Percentiles rank a stretch among this genome's conserved stretches.
Evolutionary conservation across 257 asterid genomes (phyloP).

Genomic region (Fraxinus pennsylvanica): DNA sequence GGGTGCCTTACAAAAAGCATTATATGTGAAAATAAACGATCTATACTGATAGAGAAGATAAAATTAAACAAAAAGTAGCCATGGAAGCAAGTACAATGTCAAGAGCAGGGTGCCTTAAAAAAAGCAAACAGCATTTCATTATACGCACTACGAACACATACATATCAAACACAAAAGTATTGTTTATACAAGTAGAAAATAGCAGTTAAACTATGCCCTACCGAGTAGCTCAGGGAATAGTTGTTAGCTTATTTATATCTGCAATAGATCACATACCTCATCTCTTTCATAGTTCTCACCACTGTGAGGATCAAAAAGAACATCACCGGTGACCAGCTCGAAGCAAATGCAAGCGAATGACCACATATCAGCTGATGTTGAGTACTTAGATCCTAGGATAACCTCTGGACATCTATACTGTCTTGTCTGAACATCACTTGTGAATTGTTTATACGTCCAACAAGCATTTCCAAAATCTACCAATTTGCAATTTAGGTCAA

Average conservation of each 20-base stretch:
- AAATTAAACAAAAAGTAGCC: slow-evolving; percentile 4
- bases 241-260: background rate
- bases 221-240: slow-evolving; percentile 9
- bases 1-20: background rate
- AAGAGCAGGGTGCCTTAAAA: background rate
- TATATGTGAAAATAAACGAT: too few relatives aligned
- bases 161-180: background rate
- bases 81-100: slow-evolving; percentile 1
- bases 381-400: slow-evolving; percentile 84
- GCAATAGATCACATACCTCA: slow-evolving; percentile 55
- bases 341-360: slow-evolving; percentile 98
- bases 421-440: slow-evolving; percentile 91
- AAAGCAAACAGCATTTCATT: background rate
- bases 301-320: slow-evolving; percentile 92
- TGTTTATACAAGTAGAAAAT: background rate
- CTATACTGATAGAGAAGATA: background rate
- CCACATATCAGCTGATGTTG: slow-evolving; percentile 96
- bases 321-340: slow-evolving; percentile 96
- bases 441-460: slow-evolving; percentile 91
- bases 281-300: slow-evolving; percentile 88
- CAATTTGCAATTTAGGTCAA: slow-evolving; percentile 82
- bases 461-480: slow-evolving; percentile 99
- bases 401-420: slow-evolving; percentile 98
- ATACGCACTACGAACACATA: background rate
- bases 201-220: background rate